Base-by-base conservation (phyloP, 2,329 filamentous ascomycete species). In the Fusarium pseudonygamai region DNA sequence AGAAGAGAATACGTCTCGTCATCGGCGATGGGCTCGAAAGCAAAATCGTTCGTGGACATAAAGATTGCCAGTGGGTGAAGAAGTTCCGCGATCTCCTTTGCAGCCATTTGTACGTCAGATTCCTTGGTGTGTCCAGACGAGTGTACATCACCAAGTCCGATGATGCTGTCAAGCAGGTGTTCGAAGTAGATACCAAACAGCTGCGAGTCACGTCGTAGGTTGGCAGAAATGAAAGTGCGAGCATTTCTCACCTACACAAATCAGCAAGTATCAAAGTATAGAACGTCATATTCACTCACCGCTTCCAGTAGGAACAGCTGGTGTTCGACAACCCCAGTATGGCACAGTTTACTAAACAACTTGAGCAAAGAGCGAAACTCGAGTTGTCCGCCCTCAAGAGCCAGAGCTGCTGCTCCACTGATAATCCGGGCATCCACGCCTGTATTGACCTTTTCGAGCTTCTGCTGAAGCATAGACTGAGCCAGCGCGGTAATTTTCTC, bases 401-500 rank as follows among this genome's bases (percentile, higher is more conserved):
- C 93, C 62, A 99, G 84, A 11, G 90, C 87, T 14, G 95, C 94
- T 12, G 94, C 91, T 68, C 97, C 95, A 22, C 90, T 90, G 61
- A 98, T 92, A 67, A 99, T 96, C 62, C 92, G 92, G 36, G 93
- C 91, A 84, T 98, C 95, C 5, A 98, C 93, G 9, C 88, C 85
- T 67, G 89, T 87, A 78, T 90, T 96, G 62, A 98, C 90, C 82
- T 96, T 96, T 69, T 93, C 92, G 65, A 98, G 89, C 82, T 99
- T 98, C 79, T 99, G 96, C n/a, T 97, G 84, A 30, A 99, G 89
- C 91, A 99, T 98, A 2, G 95, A 97, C 77, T 98, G 93, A 6
- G 95, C 96, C 59, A 99, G 86, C 10, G 95, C 95, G 12, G 93
- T 96, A 60, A 99, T 97, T 83, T 98, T 97, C 67, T 94, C 91